Evolutionary conservation across 2,329 filamentous ascomycete species (phyloP).

Genomic region (Fusarium anguioides): DNA sequence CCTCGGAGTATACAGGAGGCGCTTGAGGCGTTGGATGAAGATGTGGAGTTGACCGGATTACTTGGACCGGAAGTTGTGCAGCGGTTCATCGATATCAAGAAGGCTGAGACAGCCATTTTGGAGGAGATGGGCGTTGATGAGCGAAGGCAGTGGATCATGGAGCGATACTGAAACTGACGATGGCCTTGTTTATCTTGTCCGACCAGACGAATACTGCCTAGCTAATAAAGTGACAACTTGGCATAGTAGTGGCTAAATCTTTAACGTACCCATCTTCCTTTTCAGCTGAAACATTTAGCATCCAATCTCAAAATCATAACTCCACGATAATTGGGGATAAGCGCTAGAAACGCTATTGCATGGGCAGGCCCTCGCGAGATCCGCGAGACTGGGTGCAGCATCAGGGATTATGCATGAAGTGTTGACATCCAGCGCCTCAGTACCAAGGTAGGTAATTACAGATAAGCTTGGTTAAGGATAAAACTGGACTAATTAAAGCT

Average conservation of each 20-base stretch:
- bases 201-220: background rate
- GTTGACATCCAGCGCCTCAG: background rate
- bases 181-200: background rate
- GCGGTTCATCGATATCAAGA: conserved; percentile 69
- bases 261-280: background rate
- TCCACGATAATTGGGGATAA: background rate
- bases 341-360: conserved; percentile 3
- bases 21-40: conserved; percentile 60
- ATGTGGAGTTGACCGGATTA: conserved; percentile 58
- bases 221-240: background rate
- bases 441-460: too few relatives aligned
- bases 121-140: conserved; percentile 59
- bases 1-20: conserved; percentile 67
- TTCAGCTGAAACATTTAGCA: conserved; percentile 10
- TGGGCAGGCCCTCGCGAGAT: conserved; percentile 15
- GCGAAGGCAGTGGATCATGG: conserved; percentile 70
- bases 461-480: conserved; percentile 1
- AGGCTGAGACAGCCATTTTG: conserved; percentile 60
- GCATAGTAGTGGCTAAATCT: background rate
- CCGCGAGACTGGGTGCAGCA: conserved; percentile 1
- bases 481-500: conserved; percentile 16
- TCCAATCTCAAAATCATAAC: background rate
- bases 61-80: conserved; percentile 64
- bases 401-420: conserved; percentile 11
- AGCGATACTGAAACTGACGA: conserved; percentile 62